Conservation (phyloP, 768 basidiomycete species). For the Lactarius akahatsu region DNA sequence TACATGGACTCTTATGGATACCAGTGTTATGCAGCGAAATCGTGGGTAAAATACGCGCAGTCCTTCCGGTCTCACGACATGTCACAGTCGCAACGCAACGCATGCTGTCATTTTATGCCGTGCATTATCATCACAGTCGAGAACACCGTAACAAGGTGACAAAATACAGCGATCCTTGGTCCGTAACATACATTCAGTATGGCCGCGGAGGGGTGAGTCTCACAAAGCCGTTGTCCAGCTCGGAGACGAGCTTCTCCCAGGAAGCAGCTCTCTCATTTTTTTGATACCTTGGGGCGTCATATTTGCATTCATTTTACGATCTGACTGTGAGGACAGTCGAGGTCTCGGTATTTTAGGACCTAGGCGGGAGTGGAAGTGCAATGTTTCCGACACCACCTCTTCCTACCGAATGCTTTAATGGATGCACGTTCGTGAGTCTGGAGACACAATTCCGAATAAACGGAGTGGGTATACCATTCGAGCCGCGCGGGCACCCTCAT, state of each 20-base stretch:
- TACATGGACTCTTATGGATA: too few species aligned
- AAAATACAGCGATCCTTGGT: too few species aligned
- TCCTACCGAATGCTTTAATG: constrained; percentile 13
- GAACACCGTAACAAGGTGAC: too few species aligned
- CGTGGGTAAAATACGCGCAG: too few species aligned
- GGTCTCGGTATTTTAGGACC: background rate
- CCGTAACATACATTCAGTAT: too few species aligned
- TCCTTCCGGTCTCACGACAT: too few species aligned
- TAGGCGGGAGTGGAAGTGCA: background rate
- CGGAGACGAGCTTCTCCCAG: background rate
- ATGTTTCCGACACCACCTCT: constrained; percentile 19
- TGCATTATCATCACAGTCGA: too few species aligned
- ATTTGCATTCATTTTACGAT: background rate
- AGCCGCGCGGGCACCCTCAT: background rate
- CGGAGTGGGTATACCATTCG: constrained; percentile 1
- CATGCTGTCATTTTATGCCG: too few species aligned
- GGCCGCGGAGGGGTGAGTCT: too few species aligned
- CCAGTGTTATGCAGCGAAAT: too few species aligned
- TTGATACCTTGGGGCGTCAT: background rate
- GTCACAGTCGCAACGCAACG: too few species aligned
- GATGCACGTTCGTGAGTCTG: background rate
- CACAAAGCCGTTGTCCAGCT: too few species aligned
- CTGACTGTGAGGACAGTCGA: background rate
- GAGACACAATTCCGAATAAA: background rate
- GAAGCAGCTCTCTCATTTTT: background rate